These are phyloP conservation scores for Trametopsis cervina DNA, from an alignment of 768 basidiomycete genomes.

Conservation along the genomic window DNA sequence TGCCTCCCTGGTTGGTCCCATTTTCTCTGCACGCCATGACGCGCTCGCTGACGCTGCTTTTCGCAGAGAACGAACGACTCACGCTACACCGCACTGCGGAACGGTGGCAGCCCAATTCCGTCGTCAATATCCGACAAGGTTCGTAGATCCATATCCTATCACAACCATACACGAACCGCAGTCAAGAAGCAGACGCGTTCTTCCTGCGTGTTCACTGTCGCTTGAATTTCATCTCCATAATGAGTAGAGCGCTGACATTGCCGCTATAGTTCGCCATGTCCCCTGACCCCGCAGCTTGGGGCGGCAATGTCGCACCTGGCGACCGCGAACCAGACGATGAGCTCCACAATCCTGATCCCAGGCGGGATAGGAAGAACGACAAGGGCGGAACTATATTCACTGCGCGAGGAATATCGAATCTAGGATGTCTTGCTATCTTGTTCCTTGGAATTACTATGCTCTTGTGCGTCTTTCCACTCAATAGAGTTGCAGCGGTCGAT, in stretches of 20 bases:
- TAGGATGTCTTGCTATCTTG: slow-evolving; percentile 61
- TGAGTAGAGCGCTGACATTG: not conserved
- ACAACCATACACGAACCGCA: too few relatives aligned
- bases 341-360: slow-evolving; percentile 57
- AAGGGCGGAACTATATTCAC: slow-evolving; percentile 42
- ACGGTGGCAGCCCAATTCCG: slow-evolving; percentile 10
- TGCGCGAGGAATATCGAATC: slow-evolving; percentile 58
- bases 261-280: slow-evolving; percentile 50
- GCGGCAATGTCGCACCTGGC: slow-evolving; percentile 48
- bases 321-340: slow-evolving; percentile 62
- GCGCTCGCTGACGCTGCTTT: not conserved
- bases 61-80: slow-evolving; percentile 11
- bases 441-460: slow-evolving; percentile 40
- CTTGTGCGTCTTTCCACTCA: slow-evolving; percentile 40
- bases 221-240: not conserved
- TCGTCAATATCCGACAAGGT: slow-evolving; percentile 17
- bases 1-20: slow-evolving; percentile 9
- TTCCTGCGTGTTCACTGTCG: not conserved
- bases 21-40: not conserved
- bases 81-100: slow-evolving; percentile 9
- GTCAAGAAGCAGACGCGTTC: too few relatives aligned
- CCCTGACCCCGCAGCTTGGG: slow-evolving; percentile 63
- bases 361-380: slow-evolving; percentile 25
- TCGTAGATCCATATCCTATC: not conserved
- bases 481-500: not conserved